These are phyloP conservation scores for Scenedesmus sp. DNA, from an alignment of 163 green algal genomes.

Conservation along the genomic window DNA sequence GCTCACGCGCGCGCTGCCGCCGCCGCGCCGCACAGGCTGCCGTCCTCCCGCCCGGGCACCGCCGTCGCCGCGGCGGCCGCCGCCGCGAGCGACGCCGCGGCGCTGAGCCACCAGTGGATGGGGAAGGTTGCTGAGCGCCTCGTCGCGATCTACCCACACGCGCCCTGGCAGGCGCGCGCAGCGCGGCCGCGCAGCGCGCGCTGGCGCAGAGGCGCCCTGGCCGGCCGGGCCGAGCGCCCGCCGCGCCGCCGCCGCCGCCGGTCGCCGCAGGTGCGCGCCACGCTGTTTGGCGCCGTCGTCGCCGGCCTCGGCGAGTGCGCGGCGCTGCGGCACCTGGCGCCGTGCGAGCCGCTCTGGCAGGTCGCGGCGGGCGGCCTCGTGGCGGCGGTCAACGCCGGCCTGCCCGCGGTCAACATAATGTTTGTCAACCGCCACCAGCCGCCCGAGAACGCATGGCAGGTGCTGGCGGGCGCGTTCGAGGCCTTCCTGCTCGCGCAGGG, in stretches of 20 bases:
- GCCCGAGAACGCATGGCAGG: slow-evolving; percentile 48
- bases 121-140: slow-evolving; percentile 55
- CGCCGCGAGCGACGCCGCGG: slow-evolving; percentile 7
- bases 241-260: neutral
- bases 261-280: slow-evolving; percentile 44
- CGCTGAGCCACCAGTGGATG: slow-evolving; percentile 50
- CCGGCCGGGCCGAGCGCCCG: too few species aligned
- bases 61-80: neutral
- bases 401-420: slow-evolving; percentile 74
- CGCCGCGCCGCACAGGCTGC: neutral
- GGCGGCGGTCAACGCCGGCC: slow-evolving; percentile 61
- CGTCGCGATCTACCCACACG: slow-evolving; percentile 55
- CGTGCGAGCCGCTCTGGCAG: slow-evolving; percentile 66
- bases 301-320: slow-evolving; percentile 59
- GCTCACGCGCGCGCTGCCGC: too few species aligned
- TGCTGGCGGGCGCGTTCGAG: slow-evolving; percentile 24
- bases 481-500: slow-evolving; percentile 3
- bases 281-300: slow-evolving; percentile 63
- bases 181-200: too few species aligned
- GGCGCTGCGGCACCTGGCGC: slow-evolving; percentile 46
- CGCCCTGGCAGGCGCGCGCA: slow-evolving; percentile 57
- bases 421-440: slow-evolving; percentile 41
- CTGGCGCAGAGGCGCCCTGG: too few species aligned
- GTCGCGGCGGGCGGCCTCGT: slow-evolving; percentile 64
- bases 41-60: neutral